Evolutionary conservation across 2,329 filamentous ascomycete genomes (phyloP), one percentile per base, ranked within the genome.

Genomic region (Ambrosiella beaveri): DNA sequence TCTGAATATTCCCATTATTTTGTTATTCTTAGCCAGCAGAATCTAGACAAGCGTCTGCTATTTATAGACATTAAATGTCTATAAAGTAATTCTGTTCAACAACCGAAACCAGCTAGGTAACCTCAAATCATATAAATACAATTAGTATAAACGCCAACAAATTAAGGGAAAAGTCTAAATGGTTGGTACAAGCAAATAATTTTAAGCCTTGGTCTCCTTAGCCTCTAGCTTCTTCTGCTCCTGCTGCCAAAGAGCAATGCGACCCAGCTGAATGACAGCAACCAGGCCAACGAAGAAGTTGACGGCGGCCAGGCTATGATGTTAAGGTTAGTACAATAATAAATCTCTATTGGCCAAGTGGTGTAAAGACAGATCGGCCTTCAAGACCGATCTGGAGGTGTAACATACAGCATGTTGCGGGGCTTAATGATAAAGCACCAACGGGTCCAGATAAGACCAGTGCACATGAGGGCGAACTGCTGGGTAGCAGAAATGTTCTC

Each of bases 361-460:
- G 27, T 27, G 27, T 27, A 27, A 19, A 19, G 27, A 27, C 27
- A 27, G 1, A 27, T 27, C 3, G 3, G 27, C 27, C 27, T 27
- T 27, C 27, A 27, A 27, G 27, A 41, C 13, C 6, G n/a, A 51
- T n/a, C 8, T 27, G 51, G 5, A 7, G 37, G 38, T 13, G 11
- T 45, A 17, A 74, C 82, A 53, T 74, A 88, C 84, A 96, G 85
- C 67, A 89, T 74, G 77, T 98, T 98, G 73, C 82, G 83, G 59
- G 93, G 93, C 72, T 83, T 89, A 74, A 98, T 98, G 71, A 98
- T 86, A 69, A 97, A 78, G 78, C 93, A 98, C 93, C 93, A 98
- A 64, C 93, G 82, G 51, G 93, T 98, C 93, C 93, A 98, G 78
- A 98, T 98, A 63, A 86, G 73, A 64, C 93, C 93, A 8, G 93